Percentiles rank a stretch among this genome's conserved stretches.
Conservation (phyloP, 2,329 filamentous ascomycete genomes). For the Aureobasidium mangrovei region DNA sequence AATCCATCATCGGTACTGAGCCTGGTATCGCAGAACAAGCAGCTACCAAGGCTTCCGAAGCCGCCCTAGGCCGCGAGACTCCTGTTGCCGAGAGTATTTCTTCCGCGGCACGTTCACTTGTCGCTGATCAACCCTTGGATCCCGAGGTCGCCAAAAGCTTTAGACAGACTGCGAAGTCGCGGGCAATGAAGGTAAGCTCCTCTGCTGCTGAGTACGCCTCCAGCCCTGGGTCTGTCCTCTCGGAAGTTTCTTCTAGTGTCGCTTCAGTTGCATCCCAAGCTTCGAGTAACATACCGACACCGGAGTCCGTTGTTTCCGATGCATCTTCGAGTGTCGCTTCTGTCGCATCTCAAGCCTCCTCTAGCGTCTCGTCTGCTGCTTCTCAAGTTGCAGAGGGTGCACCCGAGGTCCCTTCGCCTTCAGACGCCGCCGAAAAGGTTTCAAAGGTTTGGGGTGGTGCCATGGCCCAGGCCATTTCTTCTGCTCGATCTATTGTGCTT, state of each 20-base stretch:
- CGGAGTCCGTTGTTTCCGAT: conserved; percentile 12
- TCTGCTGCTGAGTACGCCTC: neutral
- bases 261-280: conserved; percentile 23
- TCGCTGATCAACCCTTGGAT: conserved; percentile 15
- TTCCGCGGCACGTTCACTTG: conserved; percentile 23
- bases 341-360: conserved; percentile 18
- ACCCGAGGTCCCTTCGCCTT: conserved; percentile 18
- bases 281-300: conserved; percentile 7
- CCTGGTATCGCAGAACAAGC: conserved; percentile 24
- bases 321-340: conserved; percentile 15
- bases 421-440: conserved; percentile 15
- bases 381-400: conserved; percentile 26
- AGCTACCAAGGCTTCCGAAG: conserved; percentile 25
- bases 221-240: neutral
- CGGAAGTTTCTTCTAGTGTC: conserved; percentile 17
- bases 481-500: conserved; percentile 40
- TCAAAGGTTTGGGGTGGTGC: conserved; percentile 43
- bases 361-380: conserved; percentile 20
- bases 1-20: conserved; percentile 17
- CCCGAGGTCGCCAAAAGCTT: conserved; percentile 27
- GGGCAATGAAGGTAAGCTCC: neutral
- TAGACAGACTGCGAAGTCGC: conserved; percentile 24
- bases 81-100: conserved; percentile 22
- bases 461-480: conserved; percentile 43
- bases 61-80: conserved; percentile 21